Conservation (phyloP, 176 grass and related monocot species). For the Zea luxurians region DNA sequence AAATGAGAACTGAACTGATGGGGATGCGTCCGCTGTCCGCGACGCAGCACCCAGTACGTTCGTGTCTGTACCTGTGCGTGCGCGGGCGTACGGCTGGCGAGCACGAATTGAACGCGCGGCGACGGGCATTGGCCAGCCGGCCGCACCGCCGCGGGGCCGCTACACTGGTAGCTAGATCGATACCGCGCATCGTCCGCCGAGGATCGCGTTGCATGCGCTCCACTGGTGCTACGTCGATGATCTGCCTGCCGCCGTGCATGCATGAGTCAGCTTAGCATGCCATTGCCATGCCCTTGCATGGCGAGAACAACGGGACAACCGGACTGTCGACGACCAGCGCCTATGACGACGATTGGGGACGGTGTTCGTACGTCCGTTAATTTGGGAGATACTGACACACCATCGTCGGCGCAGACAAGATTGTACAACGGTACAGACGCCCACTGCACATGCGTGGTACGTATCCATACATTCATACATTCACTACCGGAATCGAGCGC, state of each 20-base stretch:
- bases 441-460: too few species aligned
- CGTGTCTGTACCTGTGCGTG: neutral
- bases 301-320: neutral
- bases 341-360: neutral
- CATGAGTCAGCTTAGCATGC: too few species aligned
- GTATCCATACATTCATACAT: too few species aligned
- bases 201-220: constrained; percentile 19
- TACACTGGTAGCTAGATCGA: neutral
- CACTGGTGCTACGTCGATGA: neutral
- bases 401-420: too few species aligned
- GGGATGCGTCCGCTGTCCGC: neutral
- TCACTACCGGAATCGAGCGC: too few species aligned
- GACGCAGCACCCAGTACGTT: neutral
- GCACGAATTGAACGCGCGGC: neutral
- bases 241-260: too few species aligned
- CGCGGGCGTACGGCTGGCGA: neutral
- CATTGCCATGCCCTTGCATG: too few species aligned
- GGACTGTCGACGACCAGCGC: neutral
- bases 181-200: neutral
- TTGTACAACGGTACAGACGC: too few species aligned
- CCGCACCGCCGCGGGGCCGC: neutral
- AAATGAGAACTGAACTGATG: neutral
- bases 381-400: neutral
- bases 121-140: neutral
- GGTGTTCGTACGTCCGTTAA: neutral